Base-by-base conservation (phyloP, 2,329 filamentous ascomycete species). In the Ophiostoma novo-ulmi region DNA sequence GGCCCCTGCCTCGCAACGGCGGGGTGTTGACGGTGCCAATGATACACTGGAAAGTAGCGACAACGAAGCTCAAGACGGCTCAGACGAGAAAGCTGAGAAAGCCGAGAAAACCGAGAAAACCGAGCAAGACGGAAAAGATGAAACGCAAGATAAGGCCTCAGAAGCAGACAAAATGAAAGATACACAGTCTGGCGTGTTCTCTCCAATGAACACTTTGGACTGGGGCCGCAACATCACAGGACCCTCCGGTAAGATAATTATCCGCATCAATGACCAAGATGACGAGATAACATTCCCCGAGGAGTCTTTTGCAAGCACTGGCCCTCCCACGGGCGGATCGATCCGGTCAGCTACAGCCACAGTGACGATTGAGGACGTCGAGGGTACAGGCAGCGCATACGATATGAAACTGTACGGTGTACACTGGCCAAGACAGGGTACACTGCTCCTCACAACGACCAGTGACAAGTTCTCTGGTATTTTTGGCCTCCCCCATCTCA, bases 391-490 rank as follows among this genome's bases (percentile, higher is more conserved):
- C 5, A 89, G 89, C 76, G 91, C 88, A 74, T 94, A 91, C 88
- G 90, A 94, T 75, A 88, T 96, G 80, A 85, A 87, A 69, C 81
- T 97, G 68, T 89, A 93, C 79, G 95, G 95, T 3, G 85, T 96
- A 4, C 94, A 98, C 81, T 96, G 93, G 84, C 89, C 91, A 52
- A 85, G 86, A n/a, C 87, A 91, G 73, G 95, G 95, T 1, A 87
- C 88, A 17, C 87, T 95, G 68, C 82, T 98, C 48, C 82, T 98
- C 77, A 92, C 91, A 1, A 97, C 94, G 0, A 94, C 93, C 67
- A 97, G 93, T 79, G 91, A 97, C 77, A 97, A 97, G 81, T 95
- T 95, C 76, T 88, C 90, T n/a, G 94, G 95, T 63, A 89, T 98
- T 70, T 97, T 97, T 78, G 91, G 89, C 2, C 82, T 98, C 66